Percentiles rank a stretch among this genome's conserved stretches.
Conservation (phyloP, 1,139 yeast genomes). For the Candida gigantensis region DNA sequence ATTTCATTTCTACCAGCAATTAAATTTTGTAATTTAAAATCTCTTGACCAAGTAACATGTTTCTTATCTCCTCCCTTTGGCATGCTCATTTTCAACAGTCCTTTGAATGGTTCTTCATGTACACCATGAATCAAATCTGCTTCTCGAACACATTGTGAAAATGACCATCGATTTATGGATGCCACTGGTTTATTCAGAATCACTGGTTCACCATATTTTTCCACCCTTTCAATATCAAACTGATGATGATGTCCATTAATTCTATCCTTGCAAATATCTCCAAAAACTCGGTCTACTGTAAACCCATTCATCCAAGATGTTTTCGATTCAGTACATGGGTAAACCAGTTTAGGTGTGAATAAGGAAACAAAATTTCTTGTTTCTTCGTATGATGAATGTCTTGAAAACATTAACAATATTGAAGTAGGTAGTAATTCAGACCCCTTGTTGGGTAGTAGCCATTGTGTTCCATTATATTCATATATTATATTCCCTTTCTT, state of each 20-base stretch:
- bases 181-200: conserved; percentile 21
- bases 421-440: conserved; percentile 40
- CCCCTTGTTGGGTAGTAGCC: conserved; percentile 30
- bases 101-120: conserved; percentile 11
- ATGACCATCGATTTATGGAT: conserved; percentile 37
- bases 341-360: conserved; percentile 47
- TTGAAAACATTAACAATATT: conserved; percentile 45
- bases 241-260: conserved; percentile 23
- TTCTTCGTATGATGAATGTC: conserved; percentile 58
- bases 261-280: conserved; percentile 37
- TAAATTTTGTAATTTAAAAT: conserved; percentile 24
- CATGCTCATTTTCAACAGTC: conserved; percentile 1
- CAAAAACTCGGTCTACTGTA: conserved; percentile 46
- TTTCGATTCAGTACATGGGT: conserved; percentile 42
- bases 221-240: conserved; percentile 31
- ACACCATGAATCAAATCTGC: conserved; percentile 19
- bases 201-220: conserved; percentile 20
- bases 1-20: conserved; percentile 28
- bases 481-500: conserved; percentile 26
- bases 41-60: conserved; percentile 13
- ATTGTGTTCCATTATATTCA: conserved; percentile 23
- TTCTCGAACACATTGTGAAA: conserved; percentile 34
- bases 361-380: conserved; percentile 35
- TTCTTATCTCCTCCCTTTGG: too few relatives aligned
- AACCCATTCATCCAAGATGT: conserved; percentile 44